These are phyloP conservation scores for Xylaria grammica DNA, from an alignment of 495 filamentous ascomycete genomes.

Conservation along the genomic window DNA sequence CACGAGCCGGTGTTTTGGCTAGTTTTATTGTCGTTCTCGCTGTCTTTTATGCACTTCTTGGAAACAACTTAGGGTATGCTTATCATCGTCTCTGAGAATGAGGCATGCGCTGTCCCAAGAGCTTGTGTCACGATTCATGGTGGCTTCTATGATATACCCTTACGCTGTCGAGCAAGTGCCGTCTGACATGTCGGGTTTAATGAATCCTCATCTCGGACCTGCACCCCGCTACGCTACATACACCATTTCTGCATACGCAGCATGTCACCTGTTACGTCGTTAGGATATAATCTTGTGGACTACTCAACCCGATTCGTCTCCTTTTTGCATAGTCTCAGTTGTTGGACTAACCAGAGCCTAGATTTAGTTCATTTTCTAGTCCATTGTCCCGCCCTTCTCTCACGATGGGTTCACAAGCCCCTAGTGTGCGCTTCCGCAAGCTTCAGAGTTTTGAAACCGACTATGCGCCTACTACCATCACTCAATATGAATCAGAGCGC, in stretches of 20 bases:
- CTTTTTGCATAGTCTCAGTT: not conserved
- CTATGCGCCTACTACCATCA: conserved; percentile 83
- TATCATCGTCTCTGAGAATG: not conserved
- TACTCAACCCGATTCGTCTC: not conserved
- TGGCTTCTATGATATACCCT: not conserved
- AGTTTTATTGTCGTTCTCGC: conserved; percentile 27
- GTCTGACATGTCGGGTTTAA: conserved; percentile 28
- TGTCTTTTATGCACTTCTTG: conserved; percentile 31
- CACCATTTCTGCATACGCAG: not conserved
- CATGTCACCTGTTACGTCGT: not conserved
- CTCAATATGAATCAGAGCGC: conserved; percentile 77
- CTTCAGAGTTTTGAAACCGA: conserved; percentile 85
- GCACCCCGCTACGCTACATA: not conserved
- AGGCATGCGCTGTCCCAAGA: not conserved
- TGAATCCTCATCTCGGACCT: not conserved
- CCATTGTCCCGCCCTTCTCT: conserved; percentile 1
- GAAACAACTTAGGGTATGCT: conserved; percentile 26
- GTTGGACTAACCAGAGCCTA: conserved; percentile 5
- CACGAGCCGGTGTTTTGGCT: conserved; percentile 4
- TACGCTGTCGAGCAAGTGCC: conserved; percentile 17
- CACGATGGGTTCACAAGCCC: conserved; percentile 43
- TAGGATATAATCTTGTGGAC: not conserved
- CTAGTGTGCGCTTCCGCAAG: conserved; percentile 70
- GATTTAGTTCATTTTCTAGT: conserved; percentile 14
- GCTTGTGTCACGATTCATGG: not conserved